Percentiles rank a stretch among this genome's conserved stretches.
phyloP scores from a whole-genome alignment of 2,329 filamentous ascomycete species.

The Phaeophleospora eucalypticola region DNA sequence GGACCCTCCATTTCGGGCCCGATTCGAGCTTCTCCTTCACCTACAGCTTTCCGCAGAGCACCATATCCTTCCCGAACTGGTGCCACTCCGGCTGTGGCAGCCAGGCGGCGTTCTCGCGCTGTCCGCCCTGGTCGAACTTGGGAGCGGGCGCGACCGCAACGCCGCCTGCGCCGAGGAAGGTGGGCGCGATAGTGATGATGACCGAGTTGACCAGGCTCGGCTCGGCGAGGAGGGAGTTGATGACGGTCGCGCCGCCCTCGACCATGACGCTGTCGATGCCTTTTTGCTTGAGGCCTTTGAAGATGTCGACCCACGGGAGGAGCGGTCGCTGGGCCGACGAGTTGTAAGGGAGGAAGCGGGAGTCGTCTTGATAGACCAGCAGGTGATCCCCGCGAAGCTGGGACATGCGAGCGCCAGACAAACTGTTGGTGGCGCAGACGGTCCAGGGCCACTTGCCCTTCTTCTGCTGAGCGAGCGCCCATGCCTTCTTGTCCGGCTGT shows the following conservation, averaged over 20 bases:
- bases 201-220: conserved; percentile 66
- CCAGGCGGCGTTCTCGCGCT: conserved; percentile 55
- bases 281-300: conserved; percentile 54
- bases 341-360: conserved; percentile 10
- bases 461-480: conserved; percentile 60
- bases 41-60: conserved; percentile 62
- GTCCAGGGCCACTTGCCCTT: conserved; percentile 67
- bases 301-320: conserved; percentile 59
- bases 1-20: too few relatives aligned
- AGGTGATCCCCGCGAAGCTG: conserved; percentile 20
- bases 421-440: conserved; percentile 1
- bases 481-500: conserved; percentile 58
- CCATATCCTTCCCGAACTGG: conserved; percentile 76
- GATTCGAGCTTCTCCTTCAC: neutral
- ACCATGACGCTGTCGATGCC: conserved; percentile 80
- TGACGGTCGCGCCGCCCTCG: conserved; percentile 78
- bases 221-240: conserved; percentile 70
- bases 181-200: conserved; percentile 84
- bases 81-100: conserved; percentile 67
- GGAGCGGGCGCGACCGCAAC: conserved; percentile 71
- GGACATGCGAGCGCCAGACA: neutral
- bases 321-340: neutral
- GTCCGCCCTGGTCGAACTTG: conserved; percentile 41
- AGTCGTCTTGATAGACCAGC: conserved; percentile 9
- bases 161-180: conserved; percentile 80